Conservation (phyloP, 108 stramenopile species). For the Nitzschia inconspicua region DNA sequence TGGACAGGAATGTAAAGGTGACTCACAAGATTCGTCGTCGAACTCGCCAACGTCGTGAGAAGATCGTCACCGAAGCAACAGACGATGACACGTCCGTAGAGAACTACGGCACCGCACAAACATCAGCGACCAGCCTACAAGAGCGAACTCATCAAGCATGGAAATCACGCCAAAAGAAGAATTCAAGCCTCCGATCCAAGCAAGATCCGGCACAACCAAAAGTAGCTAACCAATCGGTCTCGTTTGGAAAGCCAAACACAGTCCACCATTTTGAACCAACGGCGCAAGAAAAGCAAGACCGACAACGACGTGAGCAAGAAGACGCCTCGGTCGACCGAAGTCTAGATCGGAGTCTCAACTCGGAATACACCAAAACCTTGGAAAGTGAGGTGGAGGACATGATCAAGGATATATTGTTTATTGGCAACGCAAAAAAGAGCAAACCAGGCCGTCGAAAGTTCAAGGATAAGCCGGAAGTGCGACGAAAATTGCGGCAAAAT, state of each 20-base stretch:
- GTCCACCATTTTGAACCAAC: constrained; percentile 33
- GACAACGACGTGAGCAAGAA: neutral
- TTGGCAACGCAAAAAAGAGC: constrained; percentile 32
- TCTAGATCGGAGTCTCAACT: constrained; percentile 29
- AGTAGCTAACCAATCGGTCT: constrained; percentile 3
- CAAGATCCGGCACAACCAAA: constrained; percentile 1
- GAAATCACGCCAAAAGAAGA: constrained; percentile 25
- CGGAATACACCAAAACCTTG: constrained; percentile 37
- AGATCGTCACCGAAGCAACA: constrained; percentile 1
- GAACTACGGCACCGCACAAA: neutral
- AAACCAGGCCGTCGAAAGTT: constrained; percentile 37
- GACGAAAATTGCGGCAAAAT: neutral
- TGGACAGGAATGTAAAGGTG: neutral
- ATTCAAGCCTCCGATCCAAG: constrained; percentile 7
- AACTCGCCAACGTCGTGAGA: constrained; percentile 1
- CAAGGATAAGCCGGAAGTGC: constrained; percentile 14
- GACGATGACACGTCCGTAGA: constrained; percentile 23
- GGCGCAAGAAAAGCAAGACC: neutral
- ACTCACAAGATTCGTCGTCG: constrained; percentile 15
- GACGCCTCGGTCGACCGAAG: neutral
- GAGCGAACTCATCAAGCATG: constrained; percentile 37
- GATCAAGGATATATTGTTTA: constrained; percentile 57
- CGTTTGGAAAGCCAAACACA: constrained; percentile 17
- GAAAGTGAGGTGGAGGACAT: constrained; percentile 59
- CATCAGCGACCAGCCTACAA: constrained; percentile 10